Conservation (phyloP, 192 early-diverging fungal species). For the Podila minutissima region DNA sequence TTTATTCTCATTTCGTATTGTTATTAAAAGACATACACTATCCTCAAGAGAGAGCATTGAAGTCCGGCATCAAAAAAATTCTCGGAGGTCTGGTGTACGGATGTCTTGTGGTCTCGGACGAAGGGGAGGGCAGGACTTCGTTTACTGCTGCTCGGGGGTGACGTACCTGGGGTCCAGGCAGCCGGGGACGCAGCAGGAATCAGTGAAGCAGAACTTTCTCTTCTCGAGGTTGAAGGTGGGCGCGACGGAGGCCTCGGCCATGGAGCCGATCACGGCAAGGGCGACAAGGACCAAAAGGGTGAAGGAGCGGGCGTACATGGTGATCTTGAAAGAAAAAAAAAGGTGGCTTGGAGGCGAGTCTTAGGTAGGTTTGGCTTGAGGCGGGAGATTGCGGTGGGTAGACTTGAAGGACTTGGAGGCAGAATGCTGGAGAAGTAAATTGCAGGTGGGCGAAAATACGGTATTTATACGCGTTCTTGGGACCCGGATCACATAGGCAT, state of each 20-base stretch:
- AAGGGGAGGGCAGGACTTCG: neutral
- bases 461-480: no score
- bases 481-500: no score
- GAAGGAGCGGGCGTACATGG: neutral
- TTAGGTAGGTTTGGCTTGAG: neutral
- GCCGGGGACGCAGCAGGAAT: neutral
- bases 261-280: constrained; percentile 2
- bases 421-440: neutral
- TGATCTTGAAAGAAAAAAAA: neutral
- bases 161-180: neutral
- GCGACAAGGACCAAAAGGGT: neutral
- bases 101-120: neutral
- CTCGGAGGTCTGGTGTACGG: no score
- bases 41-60: no score
- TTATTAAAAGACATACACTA: no score
- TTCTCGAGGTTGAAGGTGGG: neutral
- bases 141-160: neutral
- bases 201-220: constrained; percentile 4
- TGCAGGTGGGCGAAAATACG: no score
- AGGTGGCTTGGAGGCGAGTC: neutral
- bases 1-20: no score
- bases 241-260: neutral
- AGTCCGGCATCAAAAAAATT: no score
- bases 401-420: neutral
- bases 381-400: no score